Base-by-base conservation (phyloP, 139 green algal genomes). In the Chlamydomonas sphaeroides region DNA sequence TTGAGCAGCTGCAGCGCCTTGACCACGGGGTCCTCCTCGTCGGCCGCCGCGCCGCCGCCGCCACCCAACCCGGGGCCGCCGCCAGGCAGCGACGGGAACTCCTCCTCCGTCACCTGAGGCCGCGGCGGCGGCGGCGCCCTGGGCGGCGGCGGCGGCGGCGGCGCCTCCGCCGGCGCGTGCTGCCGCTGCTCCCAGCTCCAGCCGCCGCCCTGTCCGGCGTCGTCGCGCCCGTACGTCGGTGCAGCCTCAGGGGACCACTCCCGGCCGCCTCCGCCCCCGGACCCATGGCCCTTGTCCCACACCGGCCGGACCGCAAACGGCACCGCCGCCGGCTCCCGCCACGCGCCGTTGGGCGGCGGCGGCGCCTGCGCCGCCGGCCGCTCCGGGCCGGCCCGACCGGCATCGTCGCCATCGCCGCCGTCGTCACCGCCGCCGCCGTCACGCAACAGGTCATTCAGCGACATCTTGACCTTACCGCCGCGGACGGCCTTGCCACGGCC, bases 1-100 rank as follows among this genome's bases (percentile, higher is more conserved):
- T 80, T 80, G 56, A 80, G 73, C 30, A 80, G 73, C 73, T 80
- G 57, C 38, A 80, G 39, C 39, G 73, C 73, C n/a, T 18, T 28
- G 14, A 80, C 32, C 41, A 80, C 70, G 26, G 73, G 73, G 59
- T 70, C 59, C 4, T 48, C 38, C 6, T 61, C 53, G 20, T 42
- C 28, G 53, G 49, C 53, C 3, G 21, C 36, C 3, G 30, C 28
- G 59, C 56, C 56, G 72, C 72, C 38, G 23, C 30, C 30, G 10
- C 53, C 53, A 18, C 48, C 48, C n/a, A n/a, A n/a, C n/a, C n/a
- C n/a, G n/a, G n/a, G n/a, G 7, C 57, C 35, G 33, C 56, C 28
- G 56, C 72, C 53, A 5, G n/a, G 48, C 49, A 79, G 72, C 26
- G 72, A 69, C 26, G 72, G 72, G 36, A 79, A 79, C 14, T 79